Evolutionary conservation across 495 filamentous ascomycete genomes (phyloP), one percentile per base, ranked within the genome.

Genomic region (Penicillium malachiteum): DNA sequence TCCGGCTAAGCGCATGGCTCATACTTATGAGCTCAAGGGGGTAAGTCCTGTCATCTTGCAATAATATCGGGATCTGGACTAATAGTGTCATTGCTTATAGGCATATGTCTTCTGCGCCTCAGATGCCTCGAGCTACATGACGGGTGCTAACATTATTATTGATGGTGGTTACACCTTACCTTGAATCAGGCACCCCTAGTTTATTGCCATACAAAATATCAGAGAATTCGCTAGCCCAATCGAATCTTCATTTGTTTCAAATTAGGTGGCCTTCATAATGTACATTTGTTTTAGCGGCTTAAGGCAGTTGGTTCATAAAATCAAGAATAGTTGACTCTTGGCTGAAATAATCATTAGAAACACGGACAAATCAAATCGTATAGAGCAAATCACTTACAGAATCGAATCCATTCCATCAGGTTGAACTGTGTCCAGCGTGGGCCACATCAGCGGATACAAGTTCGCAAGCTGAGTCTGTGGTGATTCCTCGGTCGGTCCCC

Each of bases 121-220:
- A 1, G 71, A 73, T 54, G 71, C 71, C 1, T 70, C 64, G 5
- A 68, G 64, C 43, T 74, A 70, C 42, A 73, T 70, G 64, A 74
- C 71, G 2, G 70, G 71, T 3, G 50, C 68, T 1, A 60, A 74
- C 43, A 52, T 74, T 12, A 48, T 74, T 2, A 60, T 74, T 21
- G 71, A 74, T 50, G 71, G 71, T 0, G 71, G 71, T 14, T 74
- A 68, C 46, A 65, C 63, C 11, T 33, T 65, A n/a, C 62, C 62
- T 37, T 62, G 21, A 52, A 34, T 3, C 0, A 21, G 31, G 30
- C 34, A 45, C 8, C 0, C 13, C 8, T n/a, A 31, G 6, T 17
- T 30, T 41, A 18, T 13, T 47, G 30, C 0, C 7, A 38, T 12
- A 37, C 16, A n/a, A 4, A 26, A 26, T 26, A 26, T 26, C 21